Base-by-base conservation (phyloP, 495 filamentous ascomycete species). In the Penicillium egyptiacum region DNA sequence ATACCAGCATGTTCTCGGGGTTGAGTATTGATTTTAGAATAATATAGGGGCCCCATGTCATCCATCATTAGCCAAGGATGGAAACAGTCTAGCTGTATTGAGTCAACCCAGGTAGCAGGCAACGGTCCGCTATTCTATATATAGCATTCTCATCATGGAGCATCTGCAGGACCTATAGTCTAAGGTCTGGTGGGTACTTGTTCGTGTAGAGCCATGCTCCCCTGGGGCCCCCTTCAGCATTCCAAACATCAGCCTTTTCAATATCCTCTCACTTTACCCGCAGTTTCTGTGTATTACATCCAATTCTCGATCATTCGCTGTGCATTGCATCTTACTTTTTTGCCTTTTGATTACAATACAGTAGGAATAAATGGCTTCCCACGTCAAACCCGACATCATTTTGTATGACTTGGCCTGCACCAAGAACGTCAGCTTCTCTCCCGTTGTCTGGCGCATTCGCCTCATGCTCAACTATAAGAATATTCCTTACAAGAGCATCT, bases 381-480 rank as follows among this genome's bases (percentile, higher is more conserved):
- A 64, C 41, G 28, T 48, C n/a, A 65, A 72, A 49, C 60, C 70
- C 37, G 64, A 75, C 44, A 73, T 78, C 59, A 59, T 75, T 42
- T 50, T 76, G 26, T 75, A 74, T 44, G 75, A 78, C 56, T 59
- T 76, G 50, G 72, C 75, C 52, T 71, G 67, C 16, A n/a, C 35
- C 0, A 39, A n/a, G 4, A 3, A 66, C 33, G 52, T 65, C 55
- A 73, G 73, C 56, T 74, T 75, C 60, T 76, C 74, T 43, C 75
- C 75, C 11, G 61, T 60, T 42, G 72, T 72, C 46, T 78, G 72
- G 71, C 71, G 73, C 40, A 74, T 76, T 53, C 74, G 72, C 59
- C 58, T 78, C 16, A 72, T 78, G 64, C 72, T 76, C 25, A 76
- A 76, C 55, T 75, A 74, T 53, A 76, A 76, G 50, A 56, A 58